Base-by-base conservation (phyloP, 805 yeast species). In the Saturnispora sekii region DNA sequence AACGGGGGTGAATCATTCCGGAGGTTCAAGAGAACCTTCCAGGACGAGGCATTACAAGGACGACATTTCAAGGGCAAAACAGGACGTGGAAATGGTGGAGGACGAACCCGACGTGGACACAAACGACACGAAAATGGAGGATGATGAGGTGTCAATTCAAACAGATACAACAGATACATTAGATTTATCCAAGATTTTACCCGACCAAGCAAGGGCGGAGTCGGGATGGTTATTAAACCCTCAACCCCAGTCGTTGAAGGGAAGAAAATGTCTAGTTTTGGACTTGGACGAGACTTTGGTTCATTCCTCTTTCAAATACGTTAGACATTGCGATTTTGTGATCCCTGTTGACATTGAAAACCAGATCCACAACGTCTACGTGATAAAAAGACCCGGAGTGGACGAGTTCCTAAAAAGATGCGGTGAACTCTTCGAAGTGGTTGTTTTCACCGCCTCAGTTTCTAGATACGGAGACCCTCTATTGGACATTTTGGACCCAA, bases 251-350 rank as follows among this genome's bases (percentile, higher is more conserved):
- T 60, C 65, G 40, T 71, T 83, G 45, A 66, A 71, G 41, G 74
- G 75, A 45, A 80, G 84, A 47, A 93, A 93, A 63, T 89, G 97
- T 63, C 72, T 93, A 31, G 84, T 93, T 11, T 70, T 93, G 44
- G 99, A 93, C 64, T 68, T 93, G 51, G 98, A 93, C 64, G 98
- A 93, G 64, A 93, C 98, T 2, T 73, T 93, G 48, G 98, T 93
- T 30, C 99, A 93, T 63, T 85, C 96, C 1, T 82, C 95, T 6
- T 93, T 93, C 70, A 89, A 90, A 63, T 87, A 82, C 62, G 73
- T 93, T 46, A 77, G 94, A 48, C 83, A 88, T 38, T 95, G 96
- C 1, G 99, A 93, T 65, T 93, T 93, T 65, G 94, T 94, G 39
- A 86, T 93, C 41, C 97, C 98, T 12, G 98, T 93, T 43, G 97